Conservation (phyloP, 345 rosid genomes). For the Noccaea bulbosa region DNA sequence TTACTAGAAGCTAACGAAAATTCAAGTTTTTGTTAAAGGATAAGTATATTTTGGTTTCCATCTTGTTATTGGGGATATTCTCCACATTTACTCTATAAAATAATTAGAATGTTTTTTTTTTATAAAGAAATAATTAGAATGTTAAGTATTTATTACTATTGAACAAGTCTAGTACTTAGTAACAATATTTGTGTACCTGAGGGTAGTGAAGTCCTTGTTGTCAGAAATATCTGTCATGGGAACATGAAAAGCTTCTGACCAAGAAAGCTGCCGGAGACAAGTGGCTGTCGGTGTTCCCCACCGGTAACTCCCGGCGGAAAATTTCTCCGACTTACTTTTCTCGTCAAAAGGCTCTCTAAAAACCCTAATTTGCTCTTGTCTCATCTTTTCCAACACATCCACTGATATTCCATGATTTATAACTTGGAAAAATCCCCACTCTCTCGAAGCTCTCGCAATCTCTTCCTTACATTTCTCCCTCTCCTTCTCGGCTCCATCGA, state of each 20-base stretch:
- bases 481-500: conserved; percentile 23
- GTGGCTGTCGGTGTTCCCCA: conserved; percentile 96
- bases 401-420: conserved; percentile 81
- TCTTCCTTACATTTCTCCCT: conserved; percentile 62
- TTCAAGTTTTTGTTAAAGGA: background rate
- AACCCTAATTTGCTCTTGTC: conserved; percentile 69
- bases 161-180: background rate
- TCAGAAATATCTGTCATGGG: conserved; percentile 69
- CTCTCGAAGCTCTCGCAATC: conserved; percentile 73
- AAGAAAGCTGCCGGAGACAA: conserved; percentile 66
- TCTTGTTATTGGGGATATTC: conserved; percentile 5
- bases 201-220: conserved; percentile 44
- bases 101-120: background rate
- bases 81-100: background rate
- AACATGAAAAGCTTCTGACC: conserved; percentile 97
- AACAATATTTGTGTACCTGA: conserved; percentile 49
- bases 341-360: conserved; percentile 70
- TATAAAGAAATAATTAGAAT: background rate
- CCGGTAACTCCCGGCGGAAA: conserved; percentile 82
- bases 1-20: conserved; percentile 6
- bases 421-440: conserved; percentile 97
- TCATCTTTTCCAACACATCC: conserved; percentile 72
- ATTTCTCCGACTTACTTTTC: conserved; percentile 61
- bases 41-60: background rate
- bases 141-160: background rate